Evolutionary conservation across 768 basidiomycete genomes (phyloP), one percentile per base, ranked within the genome.

Genomic region (Austroboletus festivus): DNA sequence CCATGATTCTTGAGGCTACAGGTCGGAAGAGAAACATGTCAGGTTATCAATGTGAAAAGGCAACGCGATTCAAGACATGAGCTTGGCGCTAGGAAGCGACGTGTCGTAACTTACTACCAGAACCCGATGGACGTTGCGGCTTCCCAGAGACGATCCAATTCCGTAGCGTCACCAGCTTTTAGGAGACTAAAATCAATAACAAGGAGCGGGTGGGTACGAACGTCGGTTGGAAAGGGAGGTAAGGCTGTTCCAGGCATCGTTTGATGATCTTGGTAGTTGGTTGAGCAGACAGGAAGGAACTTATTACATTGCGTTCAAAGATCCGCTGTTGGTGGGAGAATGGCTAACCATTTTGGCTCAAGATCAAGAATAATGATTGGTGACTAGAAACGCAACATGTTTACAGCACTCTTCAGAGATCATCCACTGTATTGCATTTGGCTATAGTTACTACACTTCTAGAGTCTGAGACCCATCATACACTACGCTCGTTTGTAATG

Each of bases 41-140:
- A 50, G 45, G 20, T 28, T 18, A 44, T 26, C 12, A 19, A 13
- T 6, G 38, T 7, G 30, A 26, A 20, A 13, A 41, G 21, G 5
- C 7, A 28, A 24, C 24, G 7, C 18, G 38, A 38, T 21, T 18
- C 26, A n/a, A 16, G 9, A 22, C 23, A 21, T 4, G n/a, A 30
- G 34, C 20, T 12, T 18, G 33, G 7, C 4, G 3, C 20, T 5
- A 33, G 23, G 24, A 26, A 7, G 13, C 16, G 10, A 16, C 16
- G 30, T 18, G 12, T 48, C 41, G 15, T 41, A 24, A 74, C 76
- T 57, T 57, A 77, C 74, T 79, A 80, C 73, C 78, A 80, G 61
- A 80, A 80, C 2, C 78, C 79, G 13, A 79, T 64, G 22, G 67
- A 63, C 0, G 73, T 76, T 16, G 75, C 73, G 0, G 77, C 77